Conservation (phyloP, 2,329 filamentous ascomycete species). For the Talaromyces sp. region DNA sequence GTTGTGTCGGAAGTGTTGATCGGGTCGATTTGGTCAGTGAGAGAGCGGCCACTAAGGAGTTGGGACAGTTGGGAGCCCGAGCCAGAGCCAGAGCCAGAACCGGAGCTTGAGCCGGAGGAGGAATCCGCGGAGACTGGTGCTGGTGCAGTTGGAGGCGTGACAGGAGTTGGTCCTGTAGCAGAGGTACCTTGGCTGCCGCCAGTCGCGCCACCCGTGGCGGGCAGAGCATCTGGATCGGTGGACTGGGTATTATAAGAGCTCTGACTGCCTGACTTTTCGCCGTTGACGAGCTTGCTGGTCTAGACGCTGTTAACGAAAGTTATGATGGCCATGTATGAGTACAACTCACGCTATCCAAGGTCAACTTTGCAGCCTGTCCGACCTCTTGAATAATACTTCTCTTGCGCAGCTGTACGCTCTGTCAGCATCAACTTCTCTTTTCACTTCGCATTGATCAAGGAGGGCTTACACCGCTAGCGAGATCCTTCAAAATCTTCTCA, state of each 20-base stretch:
- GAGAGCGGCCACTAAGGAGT: slow-evolving; percentile 18
- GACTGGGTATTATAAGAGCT: slow-evolving; percentile 20
- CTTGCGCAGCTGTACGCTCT: slow-evolving; percentile 12
- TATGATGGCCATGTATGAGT: background rate
- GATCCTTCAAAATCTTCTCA: slow-evolving; percentile 12
- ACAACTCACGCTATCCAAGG: slow-evolving; percentile 8
- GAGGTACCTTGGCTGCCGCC: background rate
- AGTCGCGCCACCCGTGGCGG: background rate
- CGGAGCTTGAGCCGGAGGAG: slow-evolving; percentile 36
- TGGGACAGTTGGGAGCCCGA: background rate
- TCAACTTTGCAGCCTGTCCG: background rate
- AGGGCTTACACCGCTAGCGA: slow-evolving; percentile 5
- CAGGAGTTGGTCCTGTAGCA: background rate
- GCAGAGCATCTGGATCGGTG: slow-evolving; percentile 21
- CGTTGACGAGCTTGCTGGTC: slow-evolving; percentile 14
- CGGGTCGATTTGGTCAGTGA: background rate
- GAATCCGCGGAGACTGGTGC: background rate
- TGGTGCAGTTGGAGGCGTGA: no score
- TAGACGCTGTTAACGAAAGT: background rate
- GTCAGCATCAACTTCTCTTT: background rate
- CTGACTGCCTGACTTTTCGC: slow-evolving; percentile 15
- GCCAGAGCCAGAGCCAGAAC: slow-evolving; percentile 26
- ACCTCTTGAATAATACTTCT: slow-evolving; percentile 12
- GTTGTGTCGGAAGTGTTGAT: slow-evolving; percentile 2
- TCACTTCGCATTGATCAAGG: background rate